Base-by-base conservation (phyloP, 768 basidiomycete genomes). In the Basidioascus undulatus region DNA sequence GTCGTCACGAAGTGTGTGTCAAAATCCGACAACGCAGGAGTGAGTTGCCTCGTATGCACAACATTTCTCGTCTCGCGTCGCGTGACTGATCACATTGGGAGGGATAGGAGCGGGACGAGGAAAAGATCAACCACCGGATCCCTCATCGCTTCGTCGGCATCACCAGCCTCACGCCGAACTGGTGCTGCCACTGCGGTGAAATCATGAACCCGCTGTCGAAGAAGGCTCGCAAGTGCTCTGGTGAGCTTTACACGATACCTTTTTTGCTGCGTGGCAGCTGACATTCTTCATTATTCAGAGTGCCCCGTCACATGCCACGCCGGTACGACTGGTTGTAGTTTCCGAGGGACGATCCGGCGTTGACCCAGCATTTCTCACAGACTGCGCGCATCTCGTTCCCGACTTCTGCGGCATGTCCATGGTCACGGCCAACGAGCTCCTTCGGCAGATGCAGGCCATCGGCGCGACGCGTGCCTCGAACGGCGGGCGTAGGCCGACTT, bases 391-490 rank as follows among this genome's bases (percentile, higher is more conserved):
- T 58, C 71, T 96, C 43, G 92, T 98, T 31, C 92, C 92, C 44
- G 89, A 98, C 60, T 96, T 98, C 60, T 98, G 92, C 53, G 92
- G 92, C 32, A 94, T 98, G 87, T 84, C 86, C 28, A 96, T 96
- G 89, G 89, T 94, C 60, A 89, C 82, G 28, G 89, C 92, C 36
- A 94, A 94, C 57, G 73, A 76, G 52, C 67, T 98, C 16, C 68
- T 98, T 38, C 72, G 76, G 38, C 77, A 86, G 57, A 75, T 81
- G 69, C 87, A 94, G 51, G 57, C 57, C 15, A 62, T 55, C 48
- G 52, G 52, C 57, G 68, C 66, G 50, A 60, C 46, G 11, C 54
- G 51, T n/a, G n/a, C n/a, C n/a, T n/a, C n/a, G n/a, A 4, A 39
- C 39, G 24, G 41, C 41, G 12, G 40, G 25, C 20, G 31, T 32